A percentile compares a stretch with the other conserved stretches of the same genome.
These are phyloP conservation scores for Camelina sativa DNA, from an alignment of 345 rosid species.

Conservation along the genomic window DNA sequence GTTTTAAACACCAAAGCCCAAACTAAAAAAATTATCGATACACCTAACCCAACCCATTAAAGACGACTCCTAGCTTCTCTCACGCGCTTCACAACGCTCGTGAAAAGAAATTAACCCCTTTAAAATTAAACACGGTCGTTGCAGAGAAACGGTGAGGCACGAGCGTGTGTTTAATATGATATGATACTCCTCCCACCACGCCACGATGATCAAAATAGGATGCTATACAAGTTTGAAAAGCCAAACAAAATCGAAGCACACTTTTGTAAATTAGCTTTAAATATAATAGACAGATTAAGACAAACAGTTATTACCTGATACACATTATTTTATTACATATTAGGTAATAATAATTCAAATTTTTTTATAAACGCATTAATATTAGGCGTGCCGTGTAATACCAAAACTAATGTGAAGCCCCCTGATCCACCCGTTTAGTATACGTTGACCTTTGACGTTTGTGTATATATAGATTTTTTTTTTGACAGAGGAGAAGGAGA, in stretches of 20 bases:
- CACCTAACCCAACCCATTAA: conserved; percentile 28
- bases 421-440: conserved; percentile 9
- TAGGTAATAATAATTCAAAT: background rate
- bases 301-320: conserved; percentile 3
- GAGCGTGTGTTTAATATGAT: background rate
- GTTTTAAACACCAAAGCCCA: background rate
- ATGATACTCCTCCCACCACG: background rate
- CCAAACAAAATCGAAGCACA: background rate
- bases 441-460: conserved; percentile 35
- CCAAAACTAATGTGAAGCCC: background rate
- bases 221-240: background rate
- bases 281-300: background rate
- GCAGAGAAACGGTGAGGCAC: background rate
- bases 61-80: conserved; percentile 7
- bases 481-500: background rate
- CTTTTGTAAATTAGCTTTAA: background rate
- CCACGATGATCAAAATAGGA: background rate
- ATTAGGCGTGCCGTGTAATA: conserved; percentile 9
- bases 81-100: background rate
- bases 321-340: background rate
- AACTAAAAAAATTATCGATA: background rate
- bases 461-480: background rate
- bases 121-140: background rate
- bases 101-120: background rate
- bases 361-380: background rate